A percentile compares a stretch with the other conserved stretches of the same genome.
These are phyloP conservation scores for Pseudopyrenochaeta lycopersici DNA, from an alignment of 2,329 filamentous ascomycete species.

Conservation along the genomic window DNA sequence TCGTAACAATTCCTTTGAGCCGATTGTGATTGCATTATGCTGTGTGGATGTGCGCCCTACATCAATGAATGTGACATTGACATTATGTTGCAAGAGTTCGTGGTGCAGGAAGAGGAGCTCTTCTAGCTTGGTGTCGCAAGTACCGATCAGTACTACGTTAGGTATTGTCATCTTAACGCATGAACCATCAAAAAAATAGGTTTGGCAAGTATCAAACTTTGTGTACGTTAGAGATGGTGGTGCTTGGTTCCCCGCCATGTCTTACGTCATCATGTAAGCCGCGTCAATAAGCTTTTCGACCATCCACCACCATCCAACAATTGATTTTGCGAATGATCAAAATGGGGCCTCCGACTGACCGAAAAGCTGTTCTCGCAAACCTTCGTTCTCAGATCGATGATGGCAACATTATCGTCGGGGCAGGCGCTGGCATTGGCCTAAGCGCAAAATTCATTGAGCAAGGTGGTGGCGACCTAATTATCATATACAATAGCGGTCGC, in stretches of 20 bases:
- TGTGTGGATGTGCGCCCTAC: constrained; percentile 59
- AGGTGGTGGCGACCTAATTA: constrained; percentile 74
- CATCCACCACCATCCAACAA: background rate
- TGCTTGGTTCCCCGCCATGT: constrained; percentile 4
- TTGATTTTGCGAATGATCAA: constrained; percentile 1
- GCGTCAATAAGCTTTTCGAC: background rate
- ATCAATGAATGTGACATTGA: constrained; percentile 62
- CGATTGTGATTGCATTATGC: constrained; percentile 59
- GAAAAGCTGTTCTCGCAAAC: constrained; percentile 62
- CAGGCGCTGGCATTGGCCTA: constrained; percentile 73
- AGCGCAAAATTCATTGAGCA: constrained; percentile 75
- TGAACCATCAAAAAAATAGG: too few species aligned
- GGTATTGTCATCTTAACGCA: too few species aligned
- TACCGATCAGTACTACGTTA: constrained; percentile 66
- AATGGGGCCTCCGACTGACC: constrained; percentile 67
- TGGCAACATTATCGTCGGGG: constrained; percentile 71
- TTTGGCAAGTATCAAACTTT: too few species aligned
- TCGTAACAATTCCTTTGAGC: constrained; percentile 53
- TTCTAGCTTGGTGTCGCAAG: constrained; percentile 70
- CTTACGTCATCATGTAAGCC: constrained; percentile 21
- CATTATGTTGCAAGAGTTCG: constrained; percentile 50
- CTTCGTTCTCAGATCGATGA: constrained; percentile 64
- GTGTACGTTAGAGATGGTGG: too few species aligned
- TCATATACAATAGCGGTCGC: constrained; percentile 76
- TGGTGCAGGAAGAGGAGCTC: constrained; percentile 66